Percentiles rank a stretch among this genome's conserved stretches.
These are phyloP conservation scores for Botrytis byssoidea DNA, from an alignment of 2,329 filamentous ascomycete species.

Conservation along the genomic window DNA sequence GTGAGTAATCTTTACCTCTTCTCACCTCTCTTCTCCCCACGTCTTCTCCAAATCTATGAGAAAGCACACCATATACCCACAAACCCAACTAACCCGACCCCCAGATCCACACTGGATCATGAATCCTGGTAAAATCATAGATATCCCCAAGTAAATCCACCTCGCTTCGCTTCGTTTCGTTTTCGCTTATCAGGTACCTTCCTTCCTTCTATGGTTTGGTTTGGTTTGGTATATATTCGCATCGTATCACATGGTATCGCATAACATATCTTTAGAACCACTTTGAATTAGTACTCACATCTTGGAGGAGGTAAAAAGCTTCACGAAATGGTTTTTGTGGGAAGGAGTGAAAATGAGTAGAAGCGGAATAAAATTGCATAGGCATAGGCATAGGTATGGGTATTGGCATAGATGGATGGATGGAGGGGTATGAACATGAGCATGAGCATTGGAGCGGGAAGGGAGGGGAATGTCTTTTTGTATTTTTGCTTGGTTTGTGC, in stretches of 20 bases:
- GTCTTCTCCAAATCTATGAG: background rate
- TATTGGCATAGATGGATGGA: background rate
- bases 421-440: no score
- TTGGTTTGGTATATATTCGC: background rate
- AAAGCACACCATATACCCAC: no score
- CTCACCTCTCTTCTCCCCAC: background rate
- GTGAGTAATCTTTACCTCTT: background rate
- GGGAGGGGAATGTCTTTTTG: background rate
- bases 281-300: background rate
- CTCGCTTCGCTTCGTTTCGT: background rate
- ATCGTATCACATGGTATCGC: background rate
- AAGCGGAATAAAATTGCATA: background rate
- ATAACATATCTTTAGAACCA: background rate
- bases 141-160: slow-evolving; percentile 47
- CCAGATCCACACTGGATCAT: slow-evolving; percentile 79
- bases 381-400: background rate
- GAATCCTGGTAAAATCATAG: slow-evolving; percentile 92
- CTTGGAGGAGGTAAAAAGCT: background rate
- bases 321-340: background rate
- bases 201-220: background rate
- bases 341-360: background rate
- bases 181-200: no score
- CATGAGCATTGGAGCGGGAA: background rate
- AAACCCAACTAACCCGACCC: background rate
- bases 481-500: background rate